These are phyloP conservation scores for Metarhizium brunneum DNA, from an alignment of 2,329 filamentous ascomycete genomes.

Conservation along the genomic window DNA sequence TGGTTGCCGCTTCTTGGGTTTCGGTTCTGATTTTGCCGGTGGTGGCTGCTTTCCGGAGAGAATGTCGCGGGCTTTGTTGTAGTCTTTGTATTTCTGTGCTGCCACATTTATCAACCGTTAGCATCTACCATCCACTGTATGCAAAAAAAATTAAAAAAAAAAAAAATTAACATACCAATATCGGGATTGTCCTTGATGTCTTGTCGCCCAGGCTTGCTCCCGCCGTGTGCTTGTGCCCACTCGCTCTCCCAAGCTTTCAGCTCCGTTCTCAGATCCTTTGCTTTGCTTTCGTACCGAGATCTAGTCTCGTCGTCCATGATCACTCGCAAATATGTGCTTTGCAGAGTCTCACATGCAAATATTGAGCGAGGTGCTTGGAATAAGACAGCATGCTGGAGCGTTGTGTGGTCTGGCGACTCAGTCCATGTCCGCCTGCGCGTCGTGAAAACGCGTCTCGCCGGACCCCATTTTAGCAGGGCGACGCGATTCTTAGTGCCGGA, in stretches of 20 bases:
- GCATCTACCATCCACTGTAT: background rate
- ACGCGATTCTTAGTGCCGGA: background rate
- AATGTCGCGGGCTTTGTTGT: constrained; percentile 55
- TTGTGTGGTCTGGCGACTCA: too few relatives aligned
- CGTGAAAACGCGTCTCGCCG: background rate
- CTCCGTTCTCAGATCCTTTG: constrained; percentile 51
- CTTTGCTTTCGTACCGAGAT: constrained; percentile 38
- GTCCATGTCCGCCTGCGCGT: too few relatives aligned
- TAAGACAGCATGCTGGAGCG: too few relatives aligned
- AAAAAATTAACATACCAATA: constrained; percentile 46
- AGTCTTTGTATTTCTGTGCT: constrained; percentile 71
- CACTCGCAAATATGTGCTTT: background rate
- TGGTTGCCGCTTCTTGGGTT: constrained; percentile 31
- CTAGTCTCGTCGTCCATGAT: constrained; percentile 38
- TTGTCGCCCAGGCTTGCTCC: constrained; percentile 60
- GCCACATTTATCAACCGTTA: background rate
- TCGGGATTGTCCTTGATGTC: constrained; percentile 66
- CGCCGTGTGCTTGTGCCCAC: constrained; percentile 53
- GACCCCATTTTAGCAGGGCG: background rate
- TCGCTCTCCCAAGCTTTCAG: constrained; percentile 67
- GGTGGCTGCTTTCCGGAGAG: constrained; percentile 42
- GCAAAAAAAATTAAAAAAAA: too few relatives aligned
- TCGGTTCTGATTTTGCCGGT: constrained; percentile 19
- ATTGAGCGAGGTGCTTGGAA: background rate
- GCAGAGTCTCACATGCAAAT: background rate